A percentile compares a stretch with the other conserved stretches of the same genome.
Conservation (phyloP, 352 stramenopile species). For the Thalassiosira mediterranea region DNA sequence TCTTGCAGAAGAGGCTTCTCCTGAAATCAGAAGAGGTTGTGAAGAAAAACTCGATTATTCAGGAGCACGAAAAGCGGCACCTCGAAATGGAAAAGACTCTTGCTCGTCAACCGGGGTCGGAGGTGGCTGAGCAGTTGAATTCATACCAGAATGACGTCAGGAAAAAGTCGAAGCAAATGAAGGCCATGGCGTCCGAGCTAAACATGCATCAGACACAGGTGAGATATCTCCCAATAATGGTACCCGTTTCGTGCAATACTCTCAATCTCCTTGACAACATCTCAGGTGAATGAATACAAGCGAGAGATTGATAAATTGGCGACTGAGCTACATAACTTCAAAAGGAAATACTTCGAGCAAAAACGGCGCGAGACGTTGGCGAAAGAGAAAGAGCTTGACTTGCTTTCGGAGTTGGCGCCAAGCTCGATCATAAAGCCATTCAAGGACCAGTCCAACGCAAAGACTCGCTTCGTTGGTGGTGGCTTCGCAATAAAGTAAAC, state of each 20-base stretch:
- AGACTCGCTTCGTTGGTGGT: constrained; percentile 89
- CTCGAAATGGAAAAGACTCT: constrained; percentile 93
- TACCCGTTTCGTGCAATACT: too few species aligned
- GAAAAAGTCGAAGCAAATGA: constrained; percentile 96
- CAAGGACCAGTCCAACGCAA: constrained; percentile 89
- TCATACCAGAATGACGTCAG: constrained; percentile 94
- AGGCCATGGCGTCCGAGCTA: constrained; percentile 94
- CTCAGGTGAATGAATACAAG: constrained; percentile 84
- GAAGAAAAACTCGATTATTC: constrained; percentile 93
- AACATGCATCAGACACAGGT: constrained; percentile 92
- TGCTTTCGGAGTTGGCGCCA: constrained; percentile 74
- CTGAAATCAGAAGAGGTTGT: constrained; percentile 93
- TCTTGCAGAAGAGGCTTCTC: constrained; percentile 92
- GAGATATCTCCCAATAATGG: too few species aligned
- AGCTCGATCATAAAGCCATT: constrained; percentile 7
- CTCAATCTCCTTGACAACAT: too few species aligned
- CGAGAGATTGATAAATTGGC: constrained; percentile 74
- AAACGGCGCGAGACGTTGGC: constrained; percentile 33
- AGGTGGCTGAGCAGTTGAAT: constrained; percentile 94
- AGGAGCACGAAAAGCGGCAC: constrained; percentile 96
- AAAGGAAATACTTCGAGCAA: constrained; percentile 48
- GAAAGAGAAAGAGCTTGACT: constrained; percentile 51
- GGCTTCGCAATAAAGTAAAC: constrained; percentile 91
- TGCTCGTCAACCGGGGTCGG: constrained; percentile 90
- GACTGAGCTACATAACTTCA: constrained; percentile 42